Evolutionary conservation across 2,329 filamentous ascomycete genomes (phyloP).

Genomic region (Cyphellophora attinorum): DNA sequence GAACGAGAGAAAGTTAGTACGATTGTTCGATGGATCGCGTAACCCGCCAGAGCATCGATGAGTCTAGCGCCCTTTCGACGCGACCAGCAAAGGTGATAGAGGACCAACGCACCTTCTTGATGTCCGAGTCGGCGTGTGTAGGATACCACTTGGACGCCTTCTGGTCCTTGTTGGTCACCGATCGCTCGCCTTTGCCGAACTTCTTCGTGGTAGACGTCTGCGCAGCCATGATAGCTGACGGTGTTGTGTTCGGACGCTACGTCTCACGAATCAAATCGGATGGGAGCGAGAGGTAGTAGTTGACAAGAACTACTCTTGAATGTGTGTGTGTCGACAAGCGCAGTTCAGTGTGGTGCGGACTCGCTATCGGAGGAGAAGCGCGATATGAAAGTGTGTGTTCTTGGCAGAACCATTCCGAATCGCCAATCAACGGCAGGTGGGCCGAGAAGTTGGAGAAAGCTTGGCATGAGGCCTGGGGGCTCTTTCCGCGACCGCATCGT

Average conservation of each 20-base stretch:
- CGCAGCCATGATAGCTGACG: slow-evolving; percentile 44
- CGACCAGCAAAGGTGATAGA: too few species aligned
- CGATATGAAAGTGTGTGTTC: too few species aligned
- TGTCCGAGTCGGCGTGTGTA: slow-evolving; percentile 77
- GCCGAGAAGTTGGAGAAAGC: too few species aligned
- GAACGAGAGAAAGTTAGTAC: slow-evolving; percentile 14
- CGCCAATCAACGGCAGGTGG: too few species aligned
- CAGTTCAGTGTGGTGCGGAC: slow-evolving; percentile 1
- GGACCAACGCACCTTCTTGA: slow-evolving; percentile 95
- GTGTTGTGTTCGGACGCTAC: slow-evolving; percentile 1
- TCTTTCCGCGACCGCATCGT: too few species aligned
- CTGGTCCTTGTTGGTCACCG: slow-evolving; percentile 74
- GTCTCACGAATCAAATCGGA: too few species aligned
- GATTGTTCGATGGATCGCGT: too few species aligned
- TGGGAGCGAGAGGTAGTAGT: neutral
- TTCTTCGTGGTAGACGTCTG: slow-evolving; percentile 63
- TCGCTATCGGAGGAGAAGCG: too few species aligned
- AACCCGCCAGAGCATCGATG: too few species aligned
- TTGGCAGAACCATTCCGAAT: too few species aligned
- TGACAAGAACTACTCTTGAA: slow-evolving; percentile 1
- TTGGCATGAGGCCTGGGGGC: too few species aligned
- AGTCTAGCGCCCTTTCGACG: neutral
- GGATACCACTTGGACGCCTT: slow-evolving; percentile 99
- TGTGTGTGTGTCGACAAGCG: slow-evolving; percentile 3
- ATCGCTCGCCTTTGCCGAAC: slow-evolving; percentile 94